Base-by-base conservation (phyloP, 805 yeast species). In the Candida morakotiae region DNA sequence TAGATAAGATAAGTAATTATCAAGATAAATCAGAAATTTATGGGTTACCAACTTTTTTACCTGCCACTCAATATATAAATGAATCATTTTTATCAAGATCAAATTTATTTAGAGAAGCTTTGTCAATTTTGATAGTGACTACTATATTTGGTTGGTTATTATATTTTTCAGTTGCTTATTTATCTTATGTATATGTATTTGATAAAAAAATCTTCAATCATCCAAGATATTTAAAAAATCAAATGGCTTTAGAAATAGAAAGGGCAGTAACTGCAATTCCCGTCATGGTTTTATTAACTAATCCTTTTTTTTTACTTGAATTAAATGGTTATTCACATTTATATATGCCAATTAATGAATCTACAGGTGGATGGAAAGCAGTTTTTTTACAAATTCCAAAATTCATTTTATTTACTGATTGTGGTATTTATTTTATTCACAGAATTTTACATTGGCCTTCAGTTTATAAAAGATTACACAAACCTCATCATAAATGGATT, bases 401-500 rank as follows among this genome's bases (percentile, higher is more conserved):
- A 21, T 91, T 91, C 64, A 75, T 93, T 47, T 74, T 93, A 71
- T 93, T 93, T 61, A 93, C 98, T 2, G 98, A 93, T 64, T 83
- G 87, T 59, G 84, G 91, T 39, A 88, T 93, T 53, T 93, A 93
- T 60, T 71, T 84, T 55, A 83, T 88, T 50, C 98, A 93, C 67
- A 80, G 98, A 58, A 77, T 86, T 76, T 73, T 93, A 54, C 98
- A 93, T 61, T 87, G 93, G 87, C 97, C 96, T 16, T 49, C 71
- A 13, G 82, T 93, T 28, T 93, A 93, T 77, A 89, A 83, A 69
- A 60, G 53, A 18, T 68, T 93, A 44, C 98, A 93, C 70, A 93
- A 93, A 68, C 97, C 97, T 9, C 98, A 93, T 64, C 98, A 93
- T 75, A 93, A 93, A 67, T 93, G 98, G 98, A 79, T 93, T 49